These are phyloP conservation scores for Oryza glaberrima DNA, from an alignment of 176 grass and related monocot species.

Conservation along the genomic window DNA sequence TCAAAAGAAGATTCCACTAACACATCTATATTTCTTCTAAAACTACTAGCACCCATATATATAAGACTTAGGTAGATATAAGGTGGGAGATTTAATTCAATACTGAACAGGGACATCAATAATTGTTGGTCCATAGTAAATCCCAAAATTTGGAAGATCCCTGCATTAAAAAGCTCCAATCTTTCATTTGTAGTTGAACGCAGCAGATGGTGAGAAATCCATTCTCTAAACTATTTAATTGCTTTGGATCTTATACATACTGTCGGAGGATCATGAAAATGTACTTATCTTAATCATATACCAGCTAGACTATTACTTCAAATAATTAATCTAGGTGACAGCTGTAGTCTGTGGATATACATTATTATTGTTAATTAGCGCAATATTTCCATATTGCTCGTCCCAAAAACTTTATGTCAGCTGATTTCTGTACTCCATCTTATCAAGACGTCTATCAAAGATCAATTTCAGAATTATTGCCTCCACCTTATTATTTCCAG, in stretches of 20 bases:
- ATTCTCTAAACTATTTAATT: background rate
- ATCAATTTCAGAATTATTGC: background rate
- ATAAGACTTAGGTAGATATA: background rate
- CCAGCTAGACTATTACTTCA: background rate
- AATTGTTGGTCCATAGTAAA: background rate
- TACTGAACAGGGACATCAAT: background rate
- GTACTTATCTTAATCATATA: background rate
- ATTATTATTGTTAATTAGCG: background rate
- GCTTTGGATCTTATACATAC: background rate
- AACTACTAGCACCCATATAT: background rate
- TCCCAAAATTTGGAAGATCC: background rate
- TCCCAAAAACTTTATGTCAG: background rate
- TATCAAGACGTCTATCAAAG: conserved; percentile 1
- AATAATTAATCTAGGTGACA: conserved; percentile 23
- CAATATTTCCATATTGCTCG: background rate
- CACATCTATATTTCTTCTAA: background rate
- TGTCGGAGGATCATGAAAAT: background rate
- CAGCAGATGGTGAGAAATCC: background rate
- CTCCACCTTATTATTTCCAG: no score
- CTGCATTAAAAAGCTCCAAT: background rate
- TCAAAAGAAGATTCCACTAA: background rate
- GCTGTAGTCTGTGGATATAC: background rate
- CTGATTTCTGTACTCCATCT: background rate
- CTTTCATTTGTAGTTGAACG: background rate
- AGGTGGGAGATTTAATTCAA: background rate